Evolutionary conservation across 495 filamentous ascomycete species (phyloP).

Genomic region (Friedmanniomyces simplex): DNA sequence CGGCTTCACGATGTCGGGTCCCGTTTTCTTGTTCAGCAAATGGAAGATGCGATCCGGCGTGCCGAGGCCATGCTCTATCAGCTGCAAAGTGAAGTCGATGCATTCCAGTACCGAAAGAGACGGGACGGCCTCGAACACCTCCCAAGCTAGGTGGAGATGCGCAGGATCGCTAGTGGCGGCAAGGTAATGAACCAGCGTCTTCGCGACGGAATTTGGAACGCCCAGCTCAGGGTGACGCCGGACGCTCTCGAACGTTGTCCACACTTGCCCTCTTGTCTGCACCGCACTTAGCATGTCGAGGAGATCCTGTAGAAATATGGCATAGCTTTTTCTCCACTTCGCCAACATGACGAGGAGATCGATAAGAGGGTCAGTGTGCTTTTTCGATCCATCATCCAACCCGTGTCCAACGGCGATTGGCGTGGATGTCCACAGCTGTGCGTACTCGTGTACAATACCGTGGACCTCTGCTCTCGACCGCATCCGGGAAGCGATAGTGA

Average conservation of each 20-base stretch:
- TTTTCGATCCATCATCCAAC: background rate
- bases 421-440: background rate
- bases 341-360: background rate
- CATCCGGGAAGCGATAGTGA: background rate
- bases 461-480: background rate
- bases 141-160: background rate
- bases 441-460: background rate
- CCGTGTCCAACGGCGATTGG: background rate
- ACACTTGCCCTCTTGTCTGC: background rate
- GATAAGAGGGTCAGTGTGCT: background rate
- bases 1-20: background rate
- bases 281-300: background rate
- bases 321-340: background rate
- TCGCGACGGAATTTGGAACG: background rate
- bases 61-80: constrained; percentile 9
- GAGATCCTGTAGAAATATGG: background rate
- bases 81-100: constrained; percentile 4
- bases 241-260: background rate
- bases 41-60: constrained; percentile 5
- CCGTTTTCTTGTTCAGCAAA: constrained; percentile 4
- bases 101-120: background rate
- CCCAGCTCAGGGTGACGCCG: background rate
- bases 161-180: background rate
- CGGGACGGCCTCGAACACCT: background rate
- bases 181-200: constrained; percentile 9